Evolutionary conservation across 371 early-diverging fungal species (phyloP).

Genomic region (Haplosporangium sp.): DNA sequence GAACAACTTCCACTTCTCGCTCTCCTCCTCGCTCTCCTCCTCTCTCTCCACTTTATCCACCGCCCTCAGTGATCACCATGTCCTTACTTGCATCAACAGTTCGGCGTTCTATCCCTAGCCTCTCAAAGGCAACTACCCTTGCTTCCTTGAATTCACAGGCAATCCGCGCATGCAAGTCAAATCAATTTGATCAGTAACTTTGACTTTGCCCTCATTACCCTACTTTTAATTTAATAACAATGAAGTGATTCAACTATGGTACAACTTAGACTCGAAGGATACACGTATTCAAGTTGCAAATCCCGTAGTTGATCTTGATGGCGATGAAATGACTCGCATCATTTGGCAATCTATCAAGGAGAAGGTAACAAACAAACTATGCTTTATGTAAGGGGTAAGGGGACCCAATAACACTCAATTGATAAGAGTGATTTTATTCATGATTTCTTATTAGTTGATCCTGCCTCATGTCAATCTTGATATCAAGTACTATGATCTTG

Average conservation of each 20-base stretch:
- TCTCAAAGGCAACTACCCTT: constrained; percentile 43
- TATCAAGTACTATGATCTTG: constrained; percentile 96
- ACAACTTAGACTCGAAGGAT: constrained; percentile 54
- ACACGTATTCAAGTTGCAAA: constrained; percentile 79
- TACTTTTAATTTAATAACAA: not conserved
- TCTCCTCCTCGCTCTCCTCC: not conserved
- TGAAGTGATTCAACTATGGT: not conserved
- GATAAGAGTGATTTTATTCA: not conserved
- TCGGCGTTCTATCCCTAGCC: constrained; percentile 46
- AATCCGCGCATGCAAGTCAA: constrained; percentile 45
- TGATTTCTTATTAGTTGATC: constrained; percentile 70
- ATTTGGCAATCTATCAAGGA: constrained; percentile 96
- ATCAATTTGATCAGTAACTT: not conserved
- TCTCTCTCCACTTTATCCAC: constrained; percentile 1
- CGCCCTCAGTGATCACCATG: constrained; percentile 23
- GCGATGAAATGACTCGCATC: constrained; percentile 98
- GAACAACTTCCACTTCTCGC: not conserved
- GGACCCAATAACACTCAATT: not conserved
- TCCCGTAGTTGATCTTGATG: constrained; percentile 93
- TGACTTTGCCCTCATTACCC: not conserved
- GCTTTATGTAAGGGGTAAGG: too few relatives aligned
- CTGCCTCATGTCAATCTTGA: constrained; percentile 92
- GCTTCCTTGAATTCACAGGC: constrained; percentile 47
- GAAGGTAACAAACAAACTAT: constrained; percentile 58
- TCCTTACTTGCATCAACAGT: constrained; percentile 41